Conservation (phyloP, 176 grass and related monocot genomes). For the Hordeum vulgare region DNA sequence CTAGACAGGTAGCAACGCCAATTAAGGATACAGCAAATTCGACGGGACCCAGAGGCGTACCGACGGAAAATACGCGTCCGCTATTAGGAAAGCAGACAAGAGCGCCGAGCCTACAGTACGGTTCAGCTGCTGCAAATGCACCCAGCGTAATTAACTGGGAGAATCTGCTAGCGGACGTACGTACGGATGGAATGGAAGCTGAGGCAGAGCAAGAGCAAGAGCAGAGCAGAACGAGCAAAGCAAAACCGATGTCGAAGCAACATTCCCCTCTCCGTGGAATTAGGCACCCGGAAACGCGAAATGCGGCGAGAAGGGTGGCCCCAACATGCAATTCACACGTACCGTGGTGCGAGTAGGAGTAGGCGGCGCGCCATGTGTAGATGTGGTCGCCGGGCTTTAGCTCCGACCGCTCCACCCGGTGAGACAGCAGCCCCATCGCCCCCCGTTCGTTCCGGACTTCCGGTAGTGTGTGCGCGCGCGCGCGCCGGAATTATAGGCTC, state of each 20-base stretch:
- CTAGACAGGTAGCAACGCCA: background rate
- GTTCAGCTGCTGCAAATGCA: background rate
- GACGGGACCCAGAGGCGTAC: background rate
- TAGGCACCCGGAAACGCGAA: background rate
- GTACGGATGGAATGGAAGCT: background rate
- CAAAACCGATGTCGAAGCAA: background rate
- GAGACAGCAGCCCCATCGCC: conserved; percentile 44
- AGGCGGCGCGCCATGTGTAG: conserved; percentile 69
- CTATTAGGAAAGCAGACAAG: background rate
- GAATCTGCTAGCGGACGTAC: background rate
- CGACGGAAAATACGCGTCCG: background rate
- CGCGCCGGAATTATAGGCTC: background rate
- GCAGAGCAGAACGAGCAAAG: background rate
- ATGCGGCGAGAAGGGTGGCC: background rate
- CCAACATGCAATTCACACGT: background rate
- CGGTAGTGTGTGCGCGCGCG: background rate
- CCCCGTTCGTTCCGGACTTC: background rate
- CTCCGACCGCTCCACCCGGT: conserved; percentile 50
- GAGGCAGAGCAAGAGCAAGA: background rate
- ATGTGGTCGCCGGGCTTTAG: conserved; percentile 76
- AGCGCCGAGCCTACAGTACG: background rate
- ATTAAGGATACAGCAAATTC: background rate
- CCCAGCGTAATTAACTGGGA: background rate
- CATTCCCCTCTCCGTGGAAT: background rate
- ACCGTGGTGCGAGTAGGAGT: conserved; percentile 80